Conservation (phyloP, 345 rosid species). For the Anastatica hierochuntica region DNA sequence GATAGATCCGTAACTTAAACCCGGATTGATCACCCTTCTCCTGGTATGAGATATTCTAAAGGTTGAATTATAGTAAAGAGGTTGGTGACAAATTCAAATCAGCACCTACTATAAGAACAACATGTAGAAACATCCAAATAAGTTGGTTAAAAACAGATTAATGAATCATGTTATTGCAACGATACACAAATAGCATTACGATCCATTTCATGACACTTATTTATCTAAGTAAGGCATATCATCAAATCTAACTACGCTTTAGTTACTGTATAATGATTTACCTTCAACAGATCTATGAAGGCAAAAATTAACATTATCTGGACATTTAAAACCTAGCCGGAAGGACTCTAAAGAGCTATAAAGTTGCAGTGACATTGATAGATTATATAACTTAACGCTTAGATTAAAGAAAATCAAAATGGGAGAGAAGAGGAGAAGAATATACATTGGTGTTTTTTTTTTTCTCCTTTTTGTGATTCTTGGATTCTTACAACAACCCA, state of each 20-base stretch:
- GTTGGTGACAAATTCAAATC: too few relatives aligned
- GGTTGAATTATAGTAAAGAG: too few relatives aligned
- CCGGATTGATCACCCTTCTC: too few relatives aligned
- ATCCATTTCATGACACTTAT: too few relatives aligned
- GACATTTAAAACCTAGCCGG: background rate
- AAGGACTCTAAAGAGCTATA: background rate
- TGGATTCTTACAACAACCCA: conserved; percentile 56
- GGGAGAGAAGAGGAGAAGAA: conserved; percentile 30
- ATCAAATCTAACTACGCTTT: background rate
- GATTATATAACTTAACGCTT: conserved; percentile 16
- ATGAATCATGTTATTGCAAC: background rate
- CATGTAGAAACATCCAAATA: background rate
- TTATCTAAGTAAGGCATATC: background rate
- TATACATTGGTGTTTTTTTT: conserved; percentile 33
- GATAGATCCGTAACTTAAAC: too few relatives aligned
- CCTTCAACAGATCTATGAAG: background rate
- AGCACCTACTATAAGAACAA: conserved; percentile 10
- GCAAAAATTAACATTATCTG: background rate
- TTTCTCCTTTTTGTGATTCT: too few relatives aligned
- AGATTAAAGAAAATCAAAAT: conserved; percentile 19
- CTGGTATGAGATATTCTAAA: too few relatives aligned
- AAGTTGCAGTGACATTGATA: conserved; percentile 3
- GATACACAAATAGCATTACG: background rate
- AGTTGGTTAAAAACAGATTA: background rate
- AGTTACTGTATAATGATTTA: too few relatives aligned